Conservation (phyloP, 1,284 basidiomycete species). For the Inonotus obliquus region DNA sequence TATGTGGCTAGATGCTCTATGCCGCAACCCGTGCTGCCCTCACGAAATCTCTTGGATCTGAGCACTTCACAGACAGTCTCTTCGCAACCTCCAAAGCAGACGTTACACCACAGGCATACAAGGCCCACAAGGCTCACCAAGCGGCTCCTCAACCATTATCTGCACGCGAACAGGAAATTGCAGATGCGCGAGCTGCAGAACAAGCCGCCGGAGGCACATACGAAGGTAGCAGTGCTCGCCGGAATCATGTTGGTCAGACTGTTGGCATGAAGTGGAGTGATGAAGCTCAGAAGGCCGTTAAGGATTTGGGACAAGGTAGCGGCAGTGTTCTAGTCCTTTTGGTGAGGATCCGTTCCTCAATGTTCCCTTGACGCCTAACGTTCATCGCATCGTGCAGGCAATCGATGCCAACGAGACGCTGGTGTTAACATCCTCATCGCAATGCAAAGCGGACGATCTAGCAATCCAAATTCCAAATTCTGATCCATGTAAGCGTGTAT, state of each 20-base stretch:
- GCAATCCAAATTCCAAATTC: conserved; percentile 45
- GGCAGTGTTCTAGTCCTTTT: conserved; percentile 55
- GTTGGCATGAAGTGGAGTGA: conserved; percentile 60
- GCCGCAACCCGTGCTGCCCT: conserved; percentile 78
- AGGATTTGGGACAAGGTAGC: conserved; percentile 45
- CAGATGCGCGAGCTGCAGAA: conserved; percentile 71
- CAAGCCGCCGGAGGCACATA: conserved; percentile 45
- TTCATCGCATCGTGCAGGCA: conserved; percentile 38
- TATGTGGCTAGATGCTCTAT: conserved; percentile 75
- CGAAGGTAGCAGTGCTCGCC: conserved; percentile 51
- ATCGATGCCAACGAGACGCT: conserved; percentile 62
- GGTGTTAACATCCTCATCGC: conserved; percentile 35
- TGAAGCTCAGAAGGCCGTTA: conserved; percentile 61
- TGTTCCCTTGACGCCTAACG: background rate
- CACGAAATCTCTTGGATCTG: conserved; percentile 71
- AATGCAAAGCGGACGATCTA: conserved; percentile 41
- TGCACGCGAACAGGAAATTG: conserved; percentile 75
- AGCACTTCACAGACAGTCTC: conserved; percentile 71
- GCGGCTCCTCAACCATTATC: conserved; percentile 78
- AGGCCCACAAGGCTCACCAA: conserved; percentile 68
- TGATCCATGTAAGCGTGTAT: conserved; percentile 41
- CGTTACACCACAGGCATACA: conserved; percentile 62
- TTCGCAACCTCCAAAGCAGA: conserved; percentile 79
- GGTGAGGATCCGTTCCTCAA: conserved; percentile 39
- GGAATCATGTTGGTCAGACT: conserved; percentile 51